Evolutionary conservation across 169 alveolate species (phyloP).

Genomic region (Pseudocohnilembus persalinus): DNA sequence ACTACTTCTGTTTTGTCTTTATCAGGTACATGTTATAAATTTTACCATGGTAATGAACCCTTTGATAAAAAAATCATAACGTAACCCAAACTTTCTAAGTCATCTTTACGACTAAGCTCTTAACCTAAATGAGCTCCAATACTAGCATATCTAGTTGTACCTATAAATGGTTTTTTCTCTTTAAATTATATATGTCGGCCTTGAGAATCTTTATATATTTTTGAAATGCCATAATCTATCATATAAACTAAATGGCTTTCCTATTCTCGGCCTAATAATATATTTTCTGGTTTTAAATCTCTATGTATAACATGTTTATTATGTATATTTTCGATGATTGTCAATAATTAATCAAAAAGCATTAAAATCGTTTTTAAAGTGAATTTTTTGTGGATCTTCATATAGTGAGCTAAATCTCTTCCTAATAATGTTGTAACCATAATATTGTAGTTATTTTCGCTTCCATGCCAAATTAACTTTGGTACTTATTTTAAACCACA

Average conservation of each 20-base stretch:
- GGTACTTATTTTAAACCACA: slow-evolving; percentile 46
- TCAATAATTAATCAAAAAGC: slow-evolving; percentile 40
- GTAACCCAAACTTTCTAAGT: slow-evolving; percentile 65
- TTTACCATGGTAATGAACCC: slow-evolving; percentile 77
- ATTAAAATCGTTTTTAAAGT: slow-evolving; percentile 51
- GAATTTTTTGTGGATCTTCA: slow-evolving; percentile 51
- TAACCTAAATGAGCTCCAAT: slow-evolving; percentile 68
- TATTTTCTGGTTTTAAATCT: slow-evolving; percentile 74
- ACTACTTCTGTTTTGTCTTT: slow-evolving; percentile 48
- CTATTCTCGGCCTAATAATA: slow-evolving; percentile 58
- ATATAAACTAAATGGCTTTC: slow-evolving; percentile 54
- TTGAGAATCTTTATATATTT: slow-evolving; percentile 57
- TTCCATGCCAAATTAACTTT: slow-evolving; percentile 45
- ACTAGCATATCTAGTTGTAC: slow-evolving; percentile 73
- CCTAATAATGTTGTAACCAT: slow-evolving; percentile 66
- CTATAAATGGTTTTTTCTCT: slow-evolving; percentile 52
- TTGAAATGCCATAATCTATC: slow-evolving; percentile 76
- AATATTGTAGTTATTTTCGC: slow-evolving; percentile 58
- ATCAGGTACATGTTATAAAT: slow-evolving; percentile 42
- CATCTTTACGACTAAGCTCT: slow-evolving; percentile 74
- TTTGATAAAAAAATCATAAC: slow-evolving; percentile 61
- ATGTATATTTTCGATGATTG: slow-evolving; percentile 49
- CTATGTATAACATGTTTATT: slow-evolving; percentile 54
- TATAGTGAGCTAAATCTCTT: slow-evolving; percentile 53
- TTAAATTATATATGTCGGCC: slow-evolving; percentile 56